These are phyloP conservation scores for Sporothrix inflata DNA, from an alignment of 2,329 filamentous ascomycete genomes.

Conservation along the genomic window DNA sequence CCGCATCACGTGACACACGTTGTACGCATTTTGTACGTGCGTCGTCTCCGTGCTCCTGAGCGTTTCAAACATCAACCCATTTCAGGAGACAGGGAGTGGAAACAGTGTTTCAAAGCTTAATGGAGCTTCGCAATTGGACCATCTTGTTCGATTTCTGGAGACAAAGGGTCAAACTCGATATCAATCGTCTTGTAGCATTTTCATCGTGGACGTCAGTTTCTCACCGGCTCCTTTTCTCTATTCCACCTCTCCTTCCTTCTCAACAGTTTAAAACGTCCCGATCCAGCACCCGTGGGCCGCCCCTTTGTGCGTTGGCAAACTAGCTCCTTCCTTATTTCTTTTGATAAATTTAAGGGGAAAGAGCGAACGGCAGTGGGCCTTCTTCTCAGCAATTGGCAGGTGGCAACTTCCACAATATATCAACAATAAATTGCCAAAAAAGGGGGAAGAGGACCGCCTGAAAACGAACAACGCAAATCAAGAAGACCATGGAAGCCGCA, in stretches of 20 bases:
- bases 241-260: neutral
- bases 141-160: neutral
- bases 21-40: neutral
- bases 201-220: neutral
- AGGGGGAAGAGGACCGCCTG: neutral
- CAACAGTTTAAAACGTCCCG: neutral
- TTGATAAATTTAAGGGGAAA: neutral
- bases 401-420: neutral
- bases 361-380: neutral
- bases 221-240: neutral
- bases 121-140: neutral
- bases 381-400: neutral
- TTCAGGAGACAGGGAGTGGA: conserved; percentile 17
- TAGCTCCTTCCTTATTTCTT: neutral
- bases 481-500: conserved; percentile 1
- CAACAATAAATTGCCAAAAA: neutral
- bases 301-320: neutral
- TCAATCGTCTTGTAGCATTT: neutral
- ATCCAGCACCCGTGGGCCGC: neutral
- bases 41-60: neutral
- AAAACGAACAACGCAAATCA: neutral
- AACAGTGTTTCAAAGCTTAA: conserved; percentile 23
- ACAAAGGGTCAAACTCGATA: neutral
- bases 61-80: conserved; percentile 25
- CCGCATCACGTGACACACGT: conserved; percentile 5